Percentiles rank a stretch among this genome's conserved stretches.
Conservation (phyloP, 129 eudicot species). For the Flaveria brownii region DNA sequence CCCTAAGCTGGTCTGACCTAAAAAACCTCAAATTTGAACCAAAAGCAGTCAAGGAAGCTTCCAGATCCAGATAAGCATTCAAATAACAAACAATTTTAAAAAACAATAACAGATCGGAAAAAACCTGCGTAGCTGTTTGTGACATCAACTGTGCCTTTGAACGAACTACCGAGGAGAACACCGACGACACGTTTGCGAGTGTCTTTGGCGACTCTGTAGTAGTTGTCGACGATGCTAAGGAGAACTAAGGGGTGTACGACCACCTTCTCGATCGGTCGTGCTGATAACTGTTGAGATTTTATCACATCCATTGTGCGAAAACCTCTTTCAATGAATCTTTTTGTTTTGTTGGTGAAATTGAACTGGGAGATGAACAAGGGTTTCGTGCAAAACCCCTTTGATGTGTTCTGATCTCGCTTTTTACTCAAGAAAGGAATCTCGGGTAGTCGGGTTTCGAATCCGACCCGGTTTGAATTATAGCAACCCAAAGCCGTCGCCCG, state of each 20-base stretch:
- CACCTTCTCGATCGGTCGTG: conserved; percentile 82
- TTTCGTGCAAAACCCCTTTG: conserved; percentile 37
- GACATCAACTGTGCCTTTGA: conserved; percentile 87
- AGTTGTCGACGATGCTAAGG: conserved; percentile 92
- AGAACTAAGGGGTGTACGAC: conserved; percentile 91
- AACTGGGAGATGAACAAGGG: conserved; percentile 22
- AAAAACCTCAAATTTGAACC: neutral
- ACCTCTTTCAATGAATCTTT: neutral
- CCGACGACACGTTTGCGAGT: conserved; percentile 94
- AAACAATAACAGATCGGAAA: neutral
- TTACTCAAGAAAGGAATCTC: conserved; percentile 38
- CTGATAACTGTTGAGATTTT: conserved; percentile 80
- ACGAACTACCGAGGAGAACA: conserved; percentile 82
- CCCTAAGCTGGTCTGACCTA: neutral
- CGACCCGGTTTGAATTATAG: neutral
- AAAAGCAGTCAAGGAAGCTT: neutral
- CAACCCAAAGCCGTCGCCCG: neutral
- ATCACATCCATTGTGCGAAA: conserved; percentile 70
- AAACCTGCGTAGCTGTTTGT: conserved; percentile 93
- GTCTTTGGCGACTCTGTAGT: conserved; percentile 91
- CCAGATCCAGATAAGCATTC: conserved; percentile 12
- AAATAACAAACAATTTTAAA: neutral
- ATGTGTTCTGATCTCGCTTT: conserved; percentile 30
- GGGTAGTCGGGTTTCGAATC: neutral
- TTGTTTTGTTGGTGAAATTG: neutral